Conservation (phyloP, 1,284 basidiomycete species). For the Sanghuangporus baumii region DNA sequence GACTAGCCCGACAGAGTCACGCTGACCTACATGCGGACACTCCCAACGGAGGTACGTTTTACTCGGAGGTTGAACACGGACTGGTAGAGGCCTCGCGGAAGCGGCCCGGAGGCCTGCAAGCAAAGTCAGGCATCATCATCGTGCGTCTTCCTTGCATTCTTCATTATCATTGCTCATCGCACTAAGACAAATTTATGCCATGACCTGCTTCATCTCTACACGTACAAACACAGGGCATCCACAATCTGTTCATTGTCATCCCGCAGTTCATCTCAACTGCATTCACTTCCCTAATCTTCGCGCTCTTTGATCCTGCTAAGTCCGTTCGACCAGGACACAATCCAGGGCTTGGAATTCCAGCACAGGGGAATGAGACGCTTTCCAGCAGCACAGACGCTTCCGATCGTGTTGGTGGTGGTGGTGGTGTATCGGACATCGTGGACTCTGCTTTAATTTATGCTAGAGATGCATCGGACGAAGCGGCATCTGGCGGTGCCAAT, state of each 20-base stretch:
- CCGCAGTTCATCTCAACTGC: conserved; percentile 69
- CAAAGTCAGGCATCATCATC: conserved; percentile 86
- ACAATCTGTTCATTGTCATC: conserved; percentile 85
- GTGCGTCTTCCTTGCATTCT: conserved; percentile 37
- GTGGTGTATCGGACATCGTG: conserved; percentile 1
- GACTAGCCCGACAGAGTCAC: conserved; percentile 39
- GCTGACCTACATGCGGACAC: conserved; percentile 18
- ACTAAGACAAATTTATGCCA: background rate
- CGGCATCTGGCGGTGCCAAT: conserved; percentile 37
- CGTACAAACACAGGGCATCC: conserved; percentile 61
- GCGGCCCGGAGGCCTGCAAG: conserved; percentile 42
- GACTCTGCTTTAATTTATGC: conserved; percentile 19
- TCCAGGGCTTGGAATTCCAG: conserved; percentile 10
- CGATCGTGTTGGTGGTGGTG: background rate
- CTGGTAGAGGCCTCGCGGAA: background rate
- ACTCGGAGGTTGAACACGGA: conserved; percentile 7
- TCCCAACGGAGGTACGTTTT: conserved; percentile 17
- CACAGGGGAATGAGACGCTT: conserved; percentile 19
- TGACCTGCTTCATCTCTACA: background rate
- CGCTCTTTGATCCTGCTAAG: conserved; percentile 53
- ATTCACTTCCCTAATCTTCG: conserved; percentile 61
- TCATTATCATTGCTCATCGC: background rate
- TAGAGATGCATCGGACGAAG: conserved; percentile 20
- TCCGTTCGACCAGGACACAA: conserved; percentile 33
- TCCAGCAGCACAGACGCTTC: background rate